Base-by-base conservation (phyloP, 108 stramenopile genomes). In the Cyclotella kingstonii region DNA sequence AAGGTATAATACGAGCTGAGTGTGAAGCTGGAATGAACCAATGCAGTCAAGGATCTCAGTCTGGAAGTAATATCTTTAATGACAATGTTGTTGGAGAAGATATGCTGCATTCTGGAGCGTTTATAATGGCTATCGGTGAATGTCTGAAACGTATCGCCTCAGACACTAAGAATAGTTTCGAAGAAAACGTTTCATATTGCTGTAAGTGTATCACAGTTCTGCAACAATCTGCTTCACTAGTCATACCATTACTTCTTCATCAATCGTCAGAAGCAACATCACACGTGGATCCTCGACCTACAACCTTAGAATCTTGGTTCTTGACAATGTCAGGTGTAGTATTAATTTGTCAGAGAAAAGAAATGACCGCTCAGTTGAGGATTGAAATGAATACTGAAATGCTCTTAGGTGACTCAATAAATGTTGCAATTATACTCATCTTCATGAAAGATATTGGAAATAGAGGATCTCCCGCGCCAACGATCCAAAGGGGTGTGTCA, bases 291-390 rank as follows among this genome's bases (percentile, higher is more conserved):
- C 87, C 91, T 19, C 71, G 91, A 10, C 84, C 84, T n/a, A 73
- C 81, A 1, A 40, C 85, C 41, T 65, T 69, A 0, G 91, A 93
- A 59, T 76, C 88, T 49, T 93, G 91, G 87, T 71, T 82, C 23
- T 58, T 81, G 35, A 30, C 76, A 10, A 59, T 84, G 68, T 53
- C 14, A 26, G 26, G 39, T 19, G 14, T 61, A 17, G 52, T 70
- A 7, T 58, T 44, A 5, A 42, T 66, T 54, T 72, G 54, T 70
- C 60, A 35, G 12, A 35, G 53, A 21, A 5, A 41, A 44, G 60
- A 60, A n/a, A 50, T 43, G 14, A 35, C 51, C 55, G 49, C 69
- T 38, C n/a, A 39, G 29, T 23, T 51, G 7, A n/a, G 52, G 4
- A 41, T 22, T 10, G 27, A 29, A 14, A 51, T 62, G 19, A 62